These are phyloP conservation scores for Brassica hybrid DNA, from an alignment of 441 rosid species.

Conservation along the genomic window DNA sequence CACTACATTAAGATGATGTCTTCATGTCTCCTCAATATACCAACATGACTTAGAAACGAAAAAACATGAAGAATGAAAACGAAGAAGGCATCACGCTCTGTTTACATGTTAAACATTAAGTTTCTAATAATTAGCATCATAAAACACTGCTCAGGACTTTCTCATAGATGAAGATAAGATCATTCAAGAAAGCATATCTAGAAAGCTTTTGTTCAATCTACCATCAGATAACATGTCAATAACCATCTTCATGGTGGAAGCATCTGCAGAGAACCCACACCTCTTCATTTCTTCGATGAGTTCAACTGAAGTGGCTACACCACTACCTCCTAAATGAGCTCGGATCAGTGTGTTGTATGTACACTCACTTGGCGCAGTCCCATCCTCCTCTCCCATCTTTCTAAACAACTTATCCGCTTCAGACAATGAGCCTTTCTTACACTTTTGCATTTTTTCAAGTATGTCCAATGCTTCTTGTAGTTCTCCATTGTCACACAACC, in stretches of 20 bases:
- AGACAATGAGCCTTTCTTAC: too few relatives aligned
- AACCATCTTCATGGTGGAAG: background rate
- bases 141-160: too few relatives aligned
- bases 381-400: too few relatives aligned
- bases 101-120: background rate
- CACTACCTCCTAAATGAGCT: background rate
- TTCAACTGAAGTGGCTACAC: background rate
- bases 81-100: background rate
- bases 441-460: too few relatives aligned
- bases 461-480: too few relatives aligned
- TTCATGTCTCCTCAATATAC: background rate
- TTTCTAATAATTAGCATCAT: background rate
- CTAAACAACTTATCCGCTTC: too few relatives aligned
- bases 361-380: background rate
- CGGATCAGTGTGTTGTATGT: background rate
- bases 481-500: too few relatives aligned
- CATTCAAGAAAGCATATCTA: background rate
- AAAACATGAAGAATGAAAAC: too few relatives aligned
- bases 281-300: background rate
- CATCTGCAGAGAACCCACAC: background rate
- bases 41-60: background rate
- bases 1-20: background rate
- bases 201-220: too few relatives aligned
- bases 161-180: background rate
- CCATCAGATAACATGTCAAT: background rate